Base-by-base conservation (phyloP, 2,329 filamentous ascomycete genomes). In the Xylariomycetidae sp. region DNA sequence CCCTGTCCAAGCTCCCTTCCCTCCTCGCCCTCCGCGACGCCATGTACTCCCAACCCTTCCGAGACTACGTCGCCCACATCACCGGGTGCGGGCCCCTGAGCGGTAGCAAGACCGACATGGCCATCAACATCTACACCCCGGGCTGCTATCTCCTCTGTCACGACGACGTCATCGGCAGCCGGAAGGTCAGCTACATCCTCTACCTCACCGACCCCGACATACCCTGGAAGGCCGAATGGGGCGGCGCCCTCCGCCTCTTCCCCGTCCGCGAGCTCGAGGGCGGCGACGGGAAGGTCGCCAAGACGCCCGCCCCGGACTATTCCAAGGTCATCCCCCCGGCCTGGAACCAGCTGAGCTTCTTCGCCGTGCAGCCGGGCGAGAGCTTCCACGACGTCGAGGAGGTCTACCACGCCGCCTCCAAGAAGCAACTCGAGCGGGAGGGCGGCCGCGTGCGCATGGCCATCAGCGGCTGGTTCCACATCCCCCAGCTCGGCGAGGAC, bases 301-400 rank as follows among this genome's bases (percentile, higher is more conserved):
- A 84, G 60, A 82, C 90, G 1, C 89, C 90, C 4, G 72, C 77
- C 37, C 81, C 90, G 0, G 85, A 95, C 49, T 80, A 79, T 51
- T 79, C 73, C 48, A 83, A 94, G 51, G 77, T 81, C 26, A 95
- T 98, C 39, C 89, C 92, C 1, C 92, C 92, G 0, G 88, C 89
- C 0, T 98, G 90, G 80, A 96, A 97, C 61, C 92, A 98, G 67
- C 73, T 98, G 40, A 92, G 86, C 50, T 98, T 98, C 74, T 98
- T 98, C 61, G 88, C 89, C 13, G 94, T 98, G 6, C 88, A 96
- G 65, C 92, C 92, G 1, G 92, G 92, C n/a, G 82, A 95, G 72
- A 97, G 90, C 59, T 98, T 97, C 63, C 92, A 98, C 63, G 92
- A 98, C 58, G 92, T 98, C 35, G 90, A 97, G 64, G 92, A 98